Evolutionary conservation across 148 eudicot genomes (phyloP), one percentile per base, ranked within the genome.

Genomic region (Beta vulgaris): DNA sequence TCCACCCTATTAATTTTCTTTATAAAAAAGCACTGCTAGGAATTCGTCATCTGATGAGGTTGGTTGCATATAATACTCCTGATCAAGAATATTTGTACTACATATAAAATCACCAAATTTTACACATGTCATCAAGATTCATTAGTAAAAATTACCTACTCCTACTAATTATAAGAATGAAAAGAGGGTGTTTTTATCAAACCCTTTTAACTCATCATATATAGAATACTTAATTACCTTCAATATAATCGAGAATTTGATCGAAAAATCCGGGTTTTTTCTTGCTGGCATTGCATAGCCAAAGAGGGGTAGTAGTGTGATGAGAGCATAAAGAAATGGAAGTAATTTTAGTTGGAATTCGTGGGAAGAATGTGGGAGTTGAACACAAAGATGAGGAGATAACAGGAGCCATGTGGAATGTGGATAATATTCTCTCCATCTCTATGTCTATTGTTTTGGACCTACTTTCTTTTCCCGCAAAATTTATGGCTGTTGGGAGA

Each of bases 211-310:
- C n/a, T n/a, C n/a, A n/a, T n/a, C n/a, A n/a, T n/a, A n/a, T n/a
- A n/a, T n/a, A n/a, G n/a, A n/a, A n/a, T n/a, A n/a, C n/a, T n/a
- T n/a, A n/a, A n/a, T n/a, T 57, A 95, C 98, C 98, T 95, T 95
- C 96, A 46, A 95, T 92, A 62, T 95, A 92, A 59, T 95, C 98
- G n/a, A 95, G 98, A 84, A 95, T 89, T 75, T 90, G 97, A 73
- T 95, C 93, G 12, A 89, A 63, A 79, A 92, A 92, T 28, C 91
- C 62, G 44, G 88, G 89, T 62, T 92, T n/a, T n/a, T n/a, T 94
- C 53, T 85, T 89, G 82, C 85, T 86, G 62, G 96, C 83, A 59
- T 85, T 77, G 77, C 85, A 77, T 23, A 59, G 69, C 72, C 68
- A 77, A 62, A 5, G 58, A 35, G 79, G 35, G 36, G 35, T 36